Conservation (phyloP, 2,329 filamentous ascomycete species). For the Phialophora chinensis region DNA sequence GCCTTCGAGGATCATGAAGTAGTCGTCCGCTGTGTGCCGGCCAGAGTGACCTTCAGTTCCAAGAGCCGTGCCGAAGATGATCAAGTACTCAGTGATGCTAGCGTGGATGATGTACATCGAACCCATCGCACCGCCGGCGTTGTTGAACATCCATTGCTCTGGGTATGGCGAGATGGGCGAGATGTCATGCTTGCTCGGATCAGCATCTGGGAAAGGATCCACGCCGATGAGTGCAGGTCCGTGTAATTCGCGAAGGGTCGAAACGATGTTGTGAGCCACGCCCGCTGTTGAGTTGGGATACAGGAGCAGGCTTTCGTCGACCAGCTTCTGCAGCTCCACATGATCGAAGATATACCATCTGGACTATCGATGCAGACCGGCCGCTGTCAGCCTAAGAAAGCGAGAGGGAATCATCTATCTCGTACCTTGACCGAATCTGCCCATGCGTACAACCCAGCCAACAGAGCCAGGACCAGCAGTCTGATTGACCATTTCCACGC, state of each 20-base stretch:
- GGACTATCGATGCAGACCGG: constrained; percentile 6
- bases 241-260: constrained; percentile 57
- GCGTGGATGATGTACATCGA: constrained; percentile 85
- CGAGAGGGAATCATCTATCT: too few relatives aligned
- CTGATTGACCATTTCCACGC: constrained; percentile 12
- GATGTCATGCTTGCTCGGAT: constrained; percentile 14
- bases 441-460: constrained; percentile 17
- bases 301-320: constrained; percentile 33
- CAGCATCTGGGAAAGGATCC: constrained; percentile 22
- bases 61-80: constrained; percentile 82
- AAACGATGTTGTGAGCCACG: constrained; percentile 69
- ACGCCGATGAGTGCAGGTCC: constrained; percentile 38
- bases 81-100: constrained; percentile 85
- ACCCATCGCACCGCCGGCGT: constrained; percentile 84
- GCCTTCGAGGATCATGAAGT: constrained; percentile 87
- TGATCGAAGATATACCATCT: constrained; percentile 39
- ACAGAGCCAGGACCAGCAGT: constrained; percentile 12
- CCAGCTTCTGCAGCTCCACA: constrained; percentile 36
- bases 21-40: constrained; percentile 90
- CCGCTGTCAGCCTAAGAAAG: background rate
- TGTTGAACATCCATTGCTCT: constrained; percentile 86
- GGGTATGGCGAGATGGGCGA: constrained; percentile 18
- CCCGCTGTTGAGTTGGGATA: constrained; percentile 55
- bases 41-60: constrained; percentile 89
- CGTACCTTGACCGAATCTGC: constrained; percentile 24